Percentiles rank a stretch among this genome's conserved stretches.
phyloP scores from a whole-genome alignment of 805 yeast species.

The Naumovozyma baii region DNA sequence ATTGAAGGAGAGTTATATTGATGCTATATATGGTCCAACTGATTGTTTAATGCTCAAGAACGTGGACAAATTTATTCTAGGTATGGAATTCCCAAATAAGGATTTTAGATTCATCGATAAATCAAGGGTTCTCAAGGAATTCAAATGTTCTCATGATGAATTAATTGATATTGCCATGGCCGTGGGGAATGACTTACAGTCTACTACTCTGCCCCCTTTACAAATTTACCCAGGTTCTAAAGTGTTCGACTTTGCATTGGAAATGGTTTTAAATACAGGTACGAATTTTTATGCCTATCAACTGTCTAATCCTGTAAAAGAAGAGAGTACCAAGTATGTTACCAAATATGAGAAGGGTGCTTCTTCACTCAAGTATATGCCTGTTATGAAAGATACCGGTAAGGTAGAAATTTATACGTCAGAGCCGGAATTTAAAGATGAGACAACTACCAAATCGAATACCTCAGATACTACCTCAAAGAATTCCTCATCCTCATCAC shows the following conservation, averaged over 20 bases:
- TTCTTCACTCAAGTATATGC: slow-evolving; percentile 59
- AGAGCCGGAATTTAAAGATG: background rate
- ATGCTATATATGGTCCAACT: slow-evolving; percentile 76
- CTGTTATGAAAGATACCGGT: slow-evolving; percentile 63
- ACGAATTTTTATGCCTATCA: slow-evolving; percentile 39
- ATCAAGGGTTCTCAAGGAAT: slow-evolving; percentile 46
- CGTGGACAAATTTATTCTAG: slow-evolving; percentile 61
- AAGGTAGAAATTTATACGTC: slow-evolving; percentile 45
- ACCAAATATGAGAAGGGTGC: slow-evolving; percentile 57
- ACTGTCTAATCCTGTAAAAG: slow-evolving; percentile 31
- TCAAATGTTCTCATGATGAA: slow-evolving; percentile 52
- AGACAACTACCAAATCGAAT: slow-evolving; percentile 3
- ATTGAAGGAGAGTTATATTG: slow-evolving; percentile 45
- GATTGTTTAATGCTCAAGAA: slow-evolving; percentile 57
- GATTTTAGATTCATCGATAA: slow-evolving; percentile 63
- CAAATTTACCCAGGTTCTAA: slow-evolving; percentile 27
- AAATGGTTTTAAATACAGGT: slow-evolving; percentile 34
- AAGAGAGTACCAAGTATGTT: slow-evolving; percentile 32
- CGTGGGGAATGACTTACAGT: slow-evolving; percentile 72
- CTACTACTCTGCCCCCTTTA: slow-evolving; percentile 45
- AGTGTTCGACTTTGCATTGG: slow-evolving; percentile 31
- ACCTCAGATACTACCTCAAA: background rate
- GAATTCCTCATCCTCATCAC: slow-evolving; percentile 5
- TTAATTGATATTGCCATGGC: slow-evolving; percentile 68
- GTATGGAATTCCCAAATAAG: slow-evolving; percentile 55